Conservation (phyloP, 2,329 filamentous ascomycete genomes). For the Cadophora gregata region DNA sequence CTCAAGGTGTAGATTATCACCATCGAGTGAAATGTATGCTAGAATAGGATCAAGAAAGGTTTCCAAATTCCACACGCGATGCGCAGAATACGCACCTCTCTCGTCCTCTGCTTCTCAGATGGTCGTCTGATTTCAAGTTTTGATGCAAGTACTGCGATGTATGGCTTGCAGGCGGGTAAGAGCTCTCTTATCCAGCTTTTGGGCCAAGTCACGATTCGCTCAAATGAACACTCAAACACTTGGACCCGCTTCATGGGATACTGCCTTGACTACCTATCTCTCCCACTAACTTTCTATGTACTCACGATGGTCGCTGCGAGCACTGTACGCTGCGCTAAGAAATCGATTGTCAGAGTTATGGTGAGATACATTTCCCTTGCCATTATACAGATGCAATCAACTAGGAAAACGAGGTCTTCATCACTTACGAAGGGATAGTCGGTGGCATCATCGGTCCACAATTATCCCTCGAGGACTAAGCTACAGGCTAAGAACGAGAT, state of each 20-base stretch:
- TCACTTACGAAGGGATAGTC: conserved; percentile 60
- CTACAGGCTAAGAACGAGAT: conserved; percentile 63
- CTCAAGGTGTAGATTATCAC: too few relatives aligned
- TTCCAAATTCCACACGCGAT: too few relatives aligned
- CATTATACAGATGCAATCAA: too few relatives aligned
- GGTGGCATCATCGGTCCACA: conserved; percentile 72
- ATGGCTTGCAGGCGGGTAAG: conserved; percentile 22
- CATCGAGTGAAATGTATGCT: too few relatives aligned
- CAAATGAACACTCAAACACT: conserved; percentile 54
- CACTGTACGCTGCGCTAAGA: conserved; percentile 69
- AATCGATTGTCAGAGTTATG: conserved; percentile 64
- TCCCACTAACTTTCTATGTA: conserved; percentile 48
- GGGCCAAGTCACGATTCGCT: conserved; percentile 47
- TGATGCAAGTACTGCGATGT: conserved; percentile 25
- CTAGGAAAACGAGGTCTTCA: conserved; percentile 48
- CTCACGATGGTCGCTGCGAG: conserved; percentile 63
- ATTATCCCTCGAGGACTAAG: conserved; percentile 61
- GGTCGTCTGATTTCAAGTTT: conserved; percentile 20
- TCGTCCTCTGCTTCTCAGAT: not conserved
- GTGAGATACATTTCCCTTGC: conserved; percentile 48
- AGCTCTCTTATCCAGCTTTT: conserved; percentile 16
- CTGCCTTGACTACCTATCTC: conserved; percentile 65
- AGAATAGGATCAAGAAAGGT: too few relatives aligned
- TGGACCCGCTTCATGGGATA: conserved; percentile 53
- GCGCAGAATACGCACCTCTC: not conserved